phyloP scores from a whole-genome alignment of 2,329 filamentous ascomycete species.

The Fusarium sterilihyphosum region DNA sequence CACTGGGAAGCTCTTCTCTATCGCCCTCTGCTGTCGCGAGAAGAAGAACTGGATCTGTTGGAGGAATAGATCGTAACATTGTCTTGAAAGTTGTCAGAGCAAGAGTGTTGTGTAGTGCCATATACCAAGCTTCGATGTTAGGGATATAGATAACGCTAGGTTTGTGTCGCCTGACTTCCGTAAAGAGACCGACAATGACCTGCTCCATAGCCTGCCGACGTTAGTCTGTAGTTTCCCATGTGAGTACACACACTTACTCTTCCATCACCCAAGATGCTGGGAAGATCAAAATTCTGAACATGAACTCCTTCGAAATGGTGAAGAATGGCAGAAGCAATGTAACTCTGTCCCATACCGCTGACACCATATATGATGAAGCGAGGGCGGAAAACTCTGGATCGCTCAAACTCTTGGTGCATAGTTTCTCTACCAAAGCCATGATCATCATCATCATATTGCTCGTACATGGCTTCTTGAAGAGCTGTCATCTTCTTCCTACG shows the following conservation, averaged over 20 bases:
- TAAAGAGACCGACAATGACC: conserved; percentile 88
- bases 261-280: conserved; percentile 85
- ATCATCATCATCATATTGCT: conserved; percentile 84
- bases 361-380: conserved; percentile 84
- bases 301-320: conserved; percentile 94
- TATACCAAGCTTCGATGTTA: conserved; percentile 88
- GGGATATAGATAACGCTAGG: conserved; percentile 96
- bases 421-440: conserved; percentile 87
- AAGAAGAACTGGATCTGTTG: conserved; percentile 88
- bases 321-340: conserved; percentile 84
- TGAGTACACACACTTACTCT: conserved; percentile 62
- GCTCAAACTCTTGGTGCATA: conserved; percentile 81
- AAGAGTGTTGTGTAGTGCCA: conserved; percentile 67
- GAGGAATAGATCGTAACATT: conserved; percentile 82
- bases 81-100: conserved; percentile 84
- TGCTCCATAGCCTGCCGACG: conserved; percentile 75
- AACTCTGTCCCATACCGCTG: conserved; percentile 92
- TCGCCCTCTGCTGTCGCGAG: conserved; percentile 84
- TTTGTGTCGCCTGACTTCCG: conserved; percentile 92
- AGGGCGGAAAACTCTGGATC: conserved; percentile 86
- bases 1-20: conserved; percentile 67
- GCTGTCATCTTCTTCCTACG: conserved; percentile 88
- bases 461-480: conserved; percentile 91
- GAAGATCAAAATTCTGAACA: conserved; percentile 92
- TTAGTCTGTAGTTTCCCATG: conserved; percentile 29